These are phyloP conservation scores for Mucor sp. DNA, from an alignment of 371 early-diverging fungal species.

Conservation along the genomic window DNA sequence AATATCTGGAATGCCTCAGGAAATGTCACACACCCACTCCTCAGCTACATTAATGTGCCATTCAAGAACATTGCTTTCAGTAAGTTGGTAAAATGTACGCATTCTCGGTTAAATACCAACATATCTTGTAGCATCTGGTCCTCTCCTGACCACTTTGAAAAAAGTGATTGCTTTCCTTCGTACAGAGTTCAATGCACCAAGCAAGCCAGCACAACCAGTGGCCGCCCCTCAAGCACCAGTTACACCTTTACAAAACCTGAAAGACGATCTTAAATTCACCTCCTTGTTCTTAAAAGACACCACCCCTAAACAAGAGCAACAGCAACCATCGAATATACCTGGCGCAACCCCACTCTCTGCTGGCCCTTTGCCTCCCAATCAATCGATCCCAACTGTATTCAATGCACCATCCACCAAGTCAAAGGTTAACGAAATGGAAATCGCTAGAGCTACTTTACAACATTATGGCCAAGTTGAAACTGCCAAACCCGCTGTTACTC, in stretches of 20 bases:
- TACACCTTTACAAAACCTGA: background rate
- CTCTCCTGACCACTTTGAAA: background rate
- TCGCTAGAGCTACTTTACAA: background rate
- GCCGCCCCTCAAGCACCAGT: background rate
- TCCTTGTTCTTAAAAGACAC: background rate
- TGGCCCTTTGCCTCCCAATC: background rate
- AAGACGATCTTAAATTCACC: background rate
- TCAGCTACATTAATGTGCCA: background rate
- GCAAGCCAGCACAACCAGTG: background rate
- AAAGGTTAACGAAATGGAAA: background rate
- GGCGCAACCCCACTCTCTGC: background rate
- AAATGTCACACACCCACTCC: background rate
- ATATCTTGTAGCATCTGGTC: background rate
- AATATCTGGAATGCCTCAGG: conserved; percentile 4
- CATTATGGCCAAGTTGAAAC: background rate
- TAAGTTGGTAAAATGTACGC: background rate
- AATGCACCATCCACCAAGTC: background rate
- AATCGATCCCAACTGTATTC: background rate
- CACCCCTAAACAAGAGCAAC: background rate
- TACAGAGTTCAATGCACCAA: background rate
- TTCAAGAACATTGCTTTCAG: background rate
- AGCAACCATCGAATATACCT: background rate
- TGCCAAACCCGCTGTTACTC: background rate
- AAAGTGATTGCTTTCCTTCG: background rate
- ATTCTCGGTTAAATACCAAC: background rate